Conservation (phyloP, 2,329 filamentous ascomycete species). For the Cryphonectria japonica region DNA sequence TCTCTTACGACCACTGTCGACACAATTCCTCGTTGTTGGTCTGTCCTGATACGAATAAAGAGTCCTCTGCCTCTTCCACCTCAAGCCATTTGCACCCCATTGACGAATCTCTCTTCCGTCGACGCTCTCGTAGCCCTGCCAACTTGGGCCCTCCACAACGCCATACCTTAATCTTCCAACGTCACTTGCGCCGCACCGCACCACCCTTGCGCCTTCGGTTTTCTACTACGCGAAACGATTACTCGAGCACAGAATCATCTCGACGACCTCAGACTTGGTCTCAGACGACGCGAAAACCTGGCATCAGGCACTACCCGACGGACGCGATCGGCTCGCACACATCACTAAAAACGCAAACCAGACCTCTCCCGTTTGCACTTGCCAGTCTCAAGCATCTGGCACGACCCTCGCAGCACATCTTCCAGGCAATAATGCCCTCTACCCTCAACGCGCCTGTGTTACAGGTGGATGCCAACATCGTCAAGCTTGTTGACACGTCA, state of each 20-base stretch:
- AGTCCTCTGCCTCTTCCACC: constrained; percentile 14
- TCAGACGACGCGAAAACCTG: neutral
- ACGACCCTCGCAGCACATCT: constrained; percentile 40
- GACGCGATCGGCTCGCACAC: constrained; percentile 34
- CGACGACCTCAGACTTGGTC: constrained; percentile 17
- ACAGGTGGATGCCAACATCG: constrained; percentile 86
- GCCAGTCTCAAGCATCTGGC: constrained; percentile 33
- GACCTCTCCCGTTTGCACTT: constrained; percentile 27
- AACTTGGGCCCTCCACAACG: constrained; percentile 1
- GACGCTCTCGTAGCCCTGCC: neutral
- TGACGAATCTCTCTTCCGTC: neutral
- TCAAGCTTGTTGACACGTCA: constrained; percentile 92
- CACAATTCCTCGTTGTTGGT: constrained; percentile 6
- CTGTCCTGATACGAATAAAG: constrained; percentile 5
- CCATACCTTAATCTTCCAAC: constrained; percentile 10
- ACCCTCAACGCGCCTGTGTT: constrained; percentile 83
- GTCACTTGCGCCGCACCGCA: neutral
- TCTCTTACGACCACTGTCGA: constrained; percentile 10
- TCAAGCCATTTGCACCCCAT: neutral
- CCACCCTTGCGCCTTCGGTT: neutral
- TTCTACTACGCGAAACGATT: neutral
- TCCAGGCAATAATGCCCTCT: constrained; percentile 71
- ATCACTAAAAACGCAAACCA: constrained; percentile 1
- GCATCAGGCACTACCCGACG: constrained; percentile 13
- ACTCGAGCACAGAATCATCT: neutral